phyloP scores from a whole-genome alignment of 2,329 filamentous ascomycete genomes.

The Monosporascus sp. region DNA sequence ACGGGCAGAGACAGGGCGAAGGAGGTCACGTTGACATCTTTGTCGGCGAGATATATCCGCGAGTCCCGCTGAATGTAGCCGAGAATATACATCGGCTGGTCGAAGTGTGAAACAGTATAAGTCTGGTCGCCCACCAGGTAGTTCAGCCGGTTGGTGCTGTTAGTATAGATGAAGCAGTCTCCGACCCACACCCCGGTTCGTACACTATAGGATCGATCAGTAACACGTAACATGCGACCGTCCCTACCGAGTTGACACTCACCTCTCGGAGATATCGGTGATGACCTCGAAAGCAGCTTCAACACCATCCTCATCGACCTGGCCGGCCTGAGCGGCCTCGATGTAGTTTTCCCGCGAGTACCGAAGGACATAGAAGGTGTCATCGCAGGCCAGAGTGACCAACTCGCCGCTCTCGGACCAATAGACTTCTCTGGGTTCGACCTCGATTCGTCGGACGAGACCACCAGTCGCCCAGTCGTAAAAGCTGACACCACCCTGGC shows the following conservation, averaged over 20 bases:
- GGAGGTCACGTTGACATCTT: slow-evolving; percentile 87
- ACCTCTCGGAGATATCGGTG: slow-evolving; percentile 90
- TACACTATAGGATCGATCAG: slow-evolving; percentile 50
- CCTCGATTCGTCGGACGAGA: slow-evolving; percentile 87
- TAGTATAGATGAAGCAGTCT: slow-evolving; percentile 98
- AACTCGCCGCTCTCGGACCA: slow-evolving; percentile 97
- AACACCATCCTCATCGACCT: slow-evolving; percentile 85
- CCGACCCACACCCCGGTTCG: slow-evolving; percentile 96
- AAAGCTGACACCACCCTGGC: slow-evolving; percentile 89
- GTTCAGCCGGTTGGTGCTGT: slow-evolving; percentile 91
- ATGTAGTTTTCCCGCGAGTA: slow-evolving; percentile 87
- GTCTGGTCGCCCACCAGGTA: slow-evolving; percentile 97
- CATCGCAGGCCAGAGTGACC: slow-evolving; percentile 87
- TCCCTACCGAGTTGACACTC: slow-evolving; percentile 20
- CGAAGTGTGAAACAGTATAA: slow-evolving; percentile 95
- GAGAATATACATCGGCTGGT: slow-evolving; percentile 89
- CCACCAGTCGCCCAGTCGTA: slow-evolving; percentile 93
- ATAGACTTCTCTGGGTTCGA: slow-evolving; percentile 70
- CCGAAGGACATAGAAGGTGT: slow-evolving; percentile 89
- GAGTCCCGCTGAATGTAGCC: slow-evolving; percentile 94
- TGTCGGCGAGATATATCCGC: slow-evolving; percentile 91
- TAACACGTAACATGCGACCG: neutral
- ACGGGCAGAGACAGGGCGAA: slow-evolving; percentile 88
- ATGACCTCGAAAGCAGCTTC: slow-evolving; percentile 95
- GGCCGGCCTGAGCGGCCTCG: slow-evolving; percentile 73